phyloP scores from a whole-genome alignment of 2,329 filamentous ascomycete genomes.

The Apiospora koreana region DNA sequence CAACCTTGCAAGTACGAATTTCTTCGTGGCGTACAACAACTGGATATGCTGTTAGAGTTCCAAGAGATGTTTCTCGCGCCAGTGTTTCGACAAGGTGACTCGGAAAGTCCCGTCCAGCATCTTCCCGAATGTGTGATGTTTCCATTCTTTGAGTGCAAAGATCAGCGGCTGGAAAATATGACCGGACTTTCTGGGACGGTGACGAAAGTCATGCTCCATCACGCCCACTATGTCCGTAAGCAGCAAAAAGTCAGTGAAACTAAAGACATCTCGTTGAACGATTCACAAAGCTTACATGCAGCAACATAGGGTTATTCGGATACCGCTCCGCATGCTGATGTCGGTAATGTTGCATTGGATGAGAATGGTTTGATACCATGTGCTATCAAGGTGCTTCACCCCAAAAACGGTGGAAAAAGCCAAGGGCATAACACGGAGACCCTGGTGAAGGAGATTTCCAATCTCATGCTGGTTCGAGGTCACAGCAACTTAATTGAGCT shows the following conservation, averaged over 20 bases:
- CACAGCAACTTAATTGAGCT: not conserved
- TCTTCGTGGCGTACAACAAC: not conserved
- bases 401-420: not conserved
- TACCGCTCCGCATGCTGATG: not conserved
- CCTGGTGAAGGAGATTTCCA: not conserved
- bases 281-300: not conserved
- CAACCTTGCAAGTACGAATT: not conserved
- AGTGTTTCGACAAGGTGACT: not conserved
- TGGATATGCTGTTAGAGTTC: no score
- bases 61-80: not conserved
- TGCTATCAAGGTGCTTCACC: not conserved
- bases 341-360: no score
- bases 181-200: not conserved
- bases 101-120: no score
- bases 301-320: not conserved
- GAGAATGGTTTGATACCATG: not conserved
- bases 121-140: not conserved
- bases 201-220: not conserved
- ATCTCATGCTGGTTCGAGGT: not conserved
- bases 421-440: not conserved
- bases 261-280: no score
- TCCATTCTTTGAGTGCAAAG: not conserved
- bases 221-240: not conserved
- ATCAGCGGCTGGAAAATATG: not conserved
- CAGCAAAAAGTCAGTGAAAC: not conserved